Conservation (phyloP, 345 rosid genomes). For the Sonneratia caseolaris region DNA sequence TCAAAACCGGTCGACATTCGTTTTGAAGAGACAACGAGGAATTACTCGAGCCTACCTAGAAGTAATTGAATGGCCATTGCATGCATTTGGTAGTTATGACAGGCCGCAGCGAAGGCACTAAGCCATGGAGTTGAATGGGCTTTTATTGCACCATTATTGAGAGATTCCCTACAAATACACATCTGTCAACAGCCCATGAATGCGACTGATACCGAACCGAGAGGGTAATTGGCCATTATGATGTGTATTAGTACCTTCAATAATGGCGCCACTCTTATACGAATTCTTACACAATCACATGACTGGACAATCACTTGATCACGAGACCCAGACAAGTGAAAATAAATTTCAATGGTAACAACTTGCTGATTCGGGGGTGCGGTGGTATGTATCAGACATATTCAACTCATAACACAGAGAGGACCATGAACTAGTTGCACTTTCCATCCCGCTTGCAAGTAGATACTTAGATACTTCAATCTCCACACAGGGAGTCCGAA, state of each 20-base stretch:
- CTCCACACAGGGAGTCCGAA: too few species aligned
- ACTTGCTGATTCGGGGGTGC: too few species aligned
- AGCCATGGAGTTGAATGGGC: neutral
- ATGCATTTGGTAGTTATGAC: neutral
- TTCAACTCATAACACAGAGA: too few species aligned
- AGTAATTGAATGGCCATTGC: too few species aligned
- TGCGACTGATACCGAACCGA: neutral
- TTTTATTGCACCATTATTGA: neutral
- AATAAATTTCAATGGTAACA: too few species aligned
- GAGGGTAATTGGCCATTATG: slow-evolving; percentile 1
- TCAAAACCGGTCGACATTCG: too few species aligned
- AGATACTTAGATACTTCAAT: too few species aligned
- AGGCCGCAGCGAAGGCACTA: neutral
- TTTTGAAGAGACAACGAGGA: neutral
- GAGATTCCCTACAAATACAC: neutral
- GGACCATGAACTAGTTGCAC: too few species aligned
- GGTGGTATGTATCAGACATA: too few species aligned
- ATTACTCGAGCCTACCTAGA: neutral
- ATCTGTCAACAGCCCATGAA: slow-evolving; percentile 1
- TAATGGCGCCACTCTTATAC: neutral
- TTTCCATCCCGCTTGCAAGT: too few species aligned
- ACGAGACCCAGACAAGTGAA: too few species aligned
- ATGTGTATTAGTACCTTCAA: neutral
- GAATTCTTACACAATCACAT: neutral
- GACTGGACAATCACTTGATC: too few species aligned